Base-by-base conservation (phyloP, 176 grass and related monocot species). In the sorghum (Sorghum bicolor) region DNA sequence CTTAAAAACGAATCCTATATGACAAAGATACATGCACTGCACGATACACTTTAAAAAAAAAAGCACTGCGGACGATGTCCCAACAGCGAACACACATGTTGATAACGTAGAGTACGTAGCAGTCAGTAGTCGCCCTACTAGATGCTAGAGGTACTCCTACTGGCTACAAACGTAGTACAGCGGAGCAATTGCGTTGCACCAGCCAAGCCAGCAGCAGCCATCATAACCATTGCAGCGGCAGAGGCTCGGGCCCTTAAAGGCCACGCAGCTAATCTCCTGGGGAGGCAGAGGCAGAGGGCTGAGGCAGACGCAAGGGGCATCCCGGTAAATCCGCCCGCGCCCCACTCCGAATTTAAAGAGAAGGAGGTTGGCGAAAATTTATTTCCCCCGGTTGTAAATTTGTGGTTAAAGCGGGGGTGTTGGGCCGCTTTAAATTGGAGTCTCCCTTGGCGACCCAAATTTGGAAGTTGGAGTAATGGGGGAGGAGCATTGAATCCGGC, bases 361-460 rank as follows among this genome's bases (percentile, higher is more conserved):
- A 34, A 64, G 60, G 50, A 2, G 50, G 83, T 92, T 93, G 90
- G 74, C 74, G 79, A 71, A 71, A 72, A 90, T 95, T 95, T 84
- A 90, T 92, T 89, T 41, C 67, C 17, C 48, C 55, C 26, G 29
- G 17, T 22, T 80, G 86, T 88, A 83, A 93, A 93, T 91, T 85
- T 80, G 53, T 70, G 78, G 63, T 88, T 94, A 81, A 88, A 78
- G 67, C 79, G 43, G 82, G 94, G 89, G 89, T 90, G 91, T 92
- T 97, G 94, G 87, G 73, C 57, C 50, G 89, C 85, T 88, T 94
- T 97, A 94, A 97, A 94, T 90, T 84, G 45, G 82, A 82, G 85
- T 26, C 84, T 83, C 85, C 57, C 78, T 25, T 20, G 72, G 87
- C 72, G 89, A 84, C 85, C 79, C 91, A 81, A 94, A 88, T 90